Evolutionary conservation across 148 eudicot species (phyloP).

Genomic region (Cornus controversa): DNA sequence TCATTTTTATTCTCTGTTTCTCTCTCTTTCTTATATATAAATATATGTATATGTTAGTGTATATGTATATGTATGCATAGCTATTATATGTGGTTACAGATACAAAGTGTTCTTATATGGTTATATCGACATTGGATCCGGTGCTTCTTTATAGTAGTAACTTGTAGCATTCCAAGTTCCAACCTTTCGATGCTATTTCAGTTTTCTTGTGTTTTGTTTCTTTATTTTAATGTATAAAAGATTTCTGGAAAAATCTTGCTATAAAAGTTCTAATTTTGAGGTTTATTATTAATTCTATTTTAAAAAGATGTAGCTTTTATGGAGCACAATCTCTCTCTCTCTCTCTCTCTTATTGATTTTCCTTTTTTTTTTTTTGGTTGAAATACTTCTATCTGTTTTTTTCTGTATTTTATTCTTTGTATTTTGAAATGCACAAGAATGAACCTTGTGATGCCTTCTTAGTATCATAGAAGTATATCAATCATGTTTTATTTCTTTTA

Average conservation of each 20-base stretch:
- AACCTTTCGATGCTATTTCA: not conserved
- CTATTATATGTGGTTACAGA: not conserved
- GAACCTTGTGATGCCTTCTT: not conserved
- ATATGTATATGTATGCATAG: too few species aligned
- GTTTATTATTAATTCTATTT: too few species aligned
- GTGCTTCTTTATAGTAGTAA: not conserved
- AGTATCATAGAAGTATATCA: not conserved
- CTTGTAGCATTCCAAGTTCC: not conserved
- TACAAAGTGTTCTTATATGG: not conserved
- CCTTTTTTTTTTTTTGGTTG: too few species aligned
- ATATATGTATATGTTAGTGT: not conserved
- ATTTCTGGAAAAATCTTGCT: not conserved
- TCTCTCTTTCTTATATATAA: conserved; percentile 7
- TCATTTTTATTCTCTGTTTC: not conserved
- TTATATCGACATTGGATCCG: not conserved
- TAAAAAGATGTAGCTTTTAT: not conserved
- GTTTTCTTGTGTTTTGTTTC: too few species aligned
- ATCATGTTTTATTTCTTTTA: not conserved
- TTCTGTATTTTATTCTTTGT: too few species aligned
- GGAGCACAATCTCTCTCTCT: too few species aligned
- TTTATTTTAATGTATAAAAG: too few species aligned
- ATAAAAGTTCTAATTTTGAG: not conserved
- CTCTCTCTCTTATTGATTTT: too few species aligned
- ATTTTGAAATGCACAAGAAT: too few species aligned
- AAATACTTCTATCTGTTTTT: too few species aligned